Percentiles rank a stretch among this genome's conserved stretches.
Conservation (phyloP, 2,329 filamentous ascomycete species). For the Aspergillus fructus region DNA sequence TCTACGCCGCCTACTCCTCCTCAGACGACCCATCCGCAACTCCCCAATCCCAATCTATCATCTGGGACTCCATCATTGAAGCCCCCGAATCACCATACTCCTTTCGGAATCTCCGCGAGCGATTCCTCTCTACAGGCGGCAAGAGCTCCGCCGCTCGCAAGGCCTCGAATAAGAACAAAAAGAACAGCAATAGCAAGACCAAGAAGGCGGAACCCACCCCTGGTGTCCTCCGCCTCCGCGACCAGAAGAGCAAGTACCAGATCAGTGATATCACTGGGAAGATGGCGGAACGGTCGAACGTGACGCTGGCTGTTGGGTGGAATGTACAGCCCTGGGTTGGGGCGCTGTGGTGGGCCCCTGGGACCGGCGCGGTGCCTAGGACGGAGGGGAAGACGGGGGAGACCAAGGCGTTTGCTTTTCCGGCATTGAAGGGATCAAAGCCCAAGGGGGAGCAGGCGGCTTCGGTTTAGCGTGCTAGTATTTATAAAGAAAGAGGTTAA, state of each 20-base stretch:
- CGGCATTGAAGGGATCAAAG: conserved; percentile 57
- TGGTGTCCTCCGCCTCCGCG: conserved; percentile 73
- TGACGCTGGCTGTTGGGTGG: conserved; percentile 81
- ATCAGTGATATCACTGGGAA: conserved; percentile 85
- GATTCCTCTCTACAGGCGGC: conserved; percentile 30
- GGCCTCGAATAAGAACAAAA: conserved; percentile 15
- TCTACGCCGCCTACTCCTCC: conserved; percentile 71
- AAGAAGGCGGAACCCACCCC: conserved; percentile 23
- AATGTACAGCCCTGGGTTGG: conserved; percentile 99
- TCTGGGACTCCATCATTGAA: conserved; percentile 95
- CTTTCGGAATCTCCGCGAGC: conserved; percentile 37
- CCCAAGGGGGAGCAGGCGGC: conserved; percentile 31
- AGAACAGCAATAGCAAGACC: background rate
- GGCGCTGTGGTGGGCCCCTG: conserved; percentile 74
- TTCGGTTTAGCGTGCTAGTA: background rate
- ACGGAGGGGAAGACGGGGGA: conserved; percentile 51
- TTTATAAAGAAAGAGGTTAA: background rate
- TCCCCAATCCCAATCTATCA: conserved; percentile 64
- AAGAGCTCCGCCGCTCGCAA: conserved; percentile 16
- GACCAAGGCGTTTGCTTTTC: conserved; percentile 56
- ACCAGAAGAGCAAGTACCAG: conserved; percentile 93
- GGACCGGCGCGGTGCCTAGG: conserved; percentile 49
- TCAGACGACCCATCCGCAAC: conserved; percentile 23
- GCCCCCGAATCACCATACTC: conserved; percentile 51
- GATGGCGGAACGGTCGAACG: conserved; percentile 71